Conservation (phyloP, 768 basidiomycete genomes). For the Cubamyces lactineus region DNA sequence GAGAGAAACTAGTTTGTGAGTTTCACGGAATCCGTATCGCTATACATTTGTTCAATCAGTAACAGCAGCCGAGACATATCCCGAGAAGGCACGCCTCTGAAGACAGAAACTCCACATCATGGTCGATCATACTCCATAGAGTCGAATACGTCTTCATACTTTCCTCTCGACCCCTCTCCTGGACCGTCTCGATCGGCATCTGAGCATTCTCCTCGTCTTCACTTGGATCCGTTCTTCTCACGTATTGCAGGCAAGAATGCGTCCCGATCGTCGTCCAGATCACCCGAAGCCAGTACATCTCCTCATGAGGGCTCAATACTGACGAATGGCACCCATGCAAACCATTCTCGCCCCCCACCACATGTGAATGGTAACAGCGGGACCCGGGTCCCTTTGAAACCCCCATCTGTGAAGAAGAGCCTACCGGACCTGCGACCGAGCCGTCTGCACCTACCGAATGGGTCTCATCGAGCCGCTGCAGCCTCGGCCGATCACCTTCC, state of each 20-base stretch:
- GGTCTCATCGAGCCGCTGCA: slow-evolving; percentile 31
- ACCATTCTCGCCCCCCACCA: slow-evolving; percentile 21
- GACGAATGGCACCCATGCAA: slow-evolving; percentile 46
- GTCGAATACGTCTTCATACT: slow-evolving; percentile 57
- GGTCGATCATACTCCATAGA: slow-evolving; percentile 62
- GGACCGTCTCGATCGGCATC: slow-evolving; percentile 33
- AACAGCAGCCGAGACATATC: slow-evolving; percentile 5
- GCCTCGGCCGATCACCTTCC: slow-evolving; percentile 43
- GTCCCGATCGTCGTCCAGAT: slow-evolving; percentile 47
- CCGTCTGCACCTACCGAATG: slow-evolving; percentile 41
- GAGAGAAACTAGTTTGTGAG: slow-evolving; percentile 45
- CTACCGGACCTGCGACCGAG: slow-evolving; percentile 78
- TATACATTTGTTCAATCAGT: neutral
- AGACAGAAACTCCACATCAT: slow-evolving; percentile 19
- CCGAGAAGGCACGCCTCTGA: slow-evolving; percentile 14
- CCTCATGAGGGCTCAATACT: slow-evolving; percentile 60
- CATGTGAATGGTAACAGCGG: slow-evolving; percentile 14
- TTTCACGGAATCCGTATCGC: slow-evolving; percentile 18
- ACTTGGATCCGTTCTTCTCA: slow-evolving; percentile 48
- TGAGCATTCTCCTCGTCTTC: slow-evolving; percentile 52
- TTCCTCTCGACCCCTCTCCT: slow-evolving; percentile 37
- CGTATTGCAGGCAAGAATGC: slow-evolving; percentile 34
- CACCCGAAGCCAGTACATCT: slow-evolving; percentile 57
- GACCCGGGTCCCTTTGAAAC: slow-evolving; percentile 34
- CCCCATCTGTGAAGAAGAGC: slow-evolving; percentile 65